Base-by-base conservation (phyloP, 2,329 filamentous ascomycete genomes). In the Diaporthe caulivora region DNA sequence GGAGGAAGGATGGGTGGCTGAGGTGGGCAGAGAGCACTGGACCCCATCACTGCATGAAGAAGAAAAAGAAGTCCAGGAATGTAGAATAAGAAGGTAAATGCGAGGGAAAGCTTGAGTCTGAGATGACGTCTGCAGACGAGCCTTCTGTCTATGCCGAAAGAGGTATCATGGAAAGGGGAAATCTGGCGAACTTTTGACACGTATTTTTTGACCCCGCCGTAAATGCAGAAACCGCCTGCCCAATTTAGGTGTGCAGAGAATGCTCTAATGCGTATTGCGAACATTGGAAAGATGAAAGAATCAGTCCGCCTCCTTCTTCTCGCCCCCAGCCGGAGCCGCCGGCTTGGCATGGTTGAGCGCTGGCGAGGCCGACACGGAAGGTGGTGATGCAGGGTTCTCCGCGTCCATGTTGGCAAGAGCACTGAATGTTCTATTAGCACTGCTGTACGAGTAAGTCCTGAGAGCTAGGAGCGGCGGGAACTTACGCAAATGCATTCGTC, bases 401-500 rank as follows among this genome's bases (percentile, higher is more conserved):
- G 86, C 87, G 79, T 89, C 91, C 90, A 87, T 89, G 79, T 86
- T 90, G 79, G 88, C 89, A 76, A 91, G 85, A 76, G 90, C 84
- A 80, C 89, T 91, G 76, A 9, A 9, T 42, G 6, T 13, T 21
- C 37, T 29, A 79, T 86, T 79, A 85, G 81, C 65, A 77, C 67
- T 34, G 29, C 26, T 40, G 26, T 21, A 13, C n/a, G 40, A 40
- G 26, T 26, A 37, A 9, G 37, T 40, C 37, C 37, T 57, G 4
- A 42, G 24, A n/a, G 44, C 2, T 18, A 21, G 10, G 29, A 29
- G 26, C 3, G 8, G 13, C 44, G 10, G 5, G 6, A 34, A 79
- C 93, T 88, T 91, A 98, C 95, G 95, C 96, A 87, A 98, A 99
- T 78, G 95, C 93, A 87, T 99, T 99, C 78, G 90, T 89, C 79